Evolutionary conservation across 2,329 filamentous ascomycete species (phyloP).

Genomic region (Pestalotiopsis sp.): DNA sequence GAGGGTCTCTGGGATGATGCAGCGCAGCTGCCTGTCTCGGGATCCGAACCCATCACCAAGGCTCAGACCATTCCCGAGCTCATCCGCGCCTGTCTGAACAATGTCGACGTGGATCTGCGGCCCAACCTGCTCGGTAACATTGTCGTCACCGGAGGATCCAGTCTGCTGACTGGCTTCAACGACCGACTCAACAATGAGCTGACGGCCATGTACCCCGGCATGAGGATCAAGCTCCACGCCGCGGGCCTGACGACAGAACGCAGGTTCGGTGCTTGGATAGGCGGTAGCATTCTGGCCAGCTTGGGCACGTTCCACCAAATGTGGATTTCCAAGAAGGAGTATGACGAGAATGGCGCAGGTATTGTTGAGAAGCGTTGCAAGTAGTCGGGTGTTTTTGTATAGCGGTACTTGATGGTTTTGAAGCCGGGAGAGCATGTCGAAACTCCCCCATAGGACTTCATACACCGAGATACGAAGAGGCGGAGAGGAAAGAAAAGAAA

Average conservation of each 20-base stretch:
- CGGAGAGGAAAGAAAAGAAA: neutral
- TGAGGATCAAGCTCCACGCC: constrained; percentile 85
- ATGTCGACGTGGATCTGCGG: constrained; percentile 87
- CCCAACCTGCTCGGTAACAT: constrained; percentile 84
- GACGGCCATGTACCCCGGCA: constrained; percentile 77
- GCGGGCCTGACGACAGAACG: constrained; percentile 85
- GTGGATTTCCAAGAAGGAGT: constrained; percentile 98
- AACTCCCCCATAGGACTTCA: neutral
- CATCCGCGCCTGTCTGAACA: constrained; percentile 74
- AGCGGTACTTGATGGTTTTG: neutral
- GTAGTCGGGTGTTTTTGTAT: constrained; percentile 41
- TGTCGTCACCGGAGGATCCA: constrained; percentile 87
- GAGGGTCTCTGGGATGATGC: constrained; percentile 92
- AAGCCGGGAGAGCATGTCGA: neutral
- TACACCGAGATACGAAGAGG: neutral
- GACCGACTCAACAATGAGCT: constrained; percentile 88
- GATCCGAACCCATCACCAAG: constrained; percentile 56
- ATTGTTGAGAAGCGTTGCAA: constrained; percentile 98
- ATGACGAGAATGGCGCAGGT: constrained; percentile 87
- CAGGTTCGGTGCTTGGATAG: constrained; percentile 93
- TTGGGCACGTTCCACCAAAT: constrained; percentile 98
- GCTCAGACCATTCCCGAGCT: constrained; percentile 82
- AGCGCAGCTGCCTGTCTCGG: constrained; percentile 62
- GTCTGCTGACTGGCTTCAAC: constrained; percentile 86
- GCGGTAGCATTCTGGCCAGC: constrained; percentile 92